phyloP scores from a whole-genome alignment of 495 filamentous ascomycete genomes.

The Achaetomiella virescens region DNA sequence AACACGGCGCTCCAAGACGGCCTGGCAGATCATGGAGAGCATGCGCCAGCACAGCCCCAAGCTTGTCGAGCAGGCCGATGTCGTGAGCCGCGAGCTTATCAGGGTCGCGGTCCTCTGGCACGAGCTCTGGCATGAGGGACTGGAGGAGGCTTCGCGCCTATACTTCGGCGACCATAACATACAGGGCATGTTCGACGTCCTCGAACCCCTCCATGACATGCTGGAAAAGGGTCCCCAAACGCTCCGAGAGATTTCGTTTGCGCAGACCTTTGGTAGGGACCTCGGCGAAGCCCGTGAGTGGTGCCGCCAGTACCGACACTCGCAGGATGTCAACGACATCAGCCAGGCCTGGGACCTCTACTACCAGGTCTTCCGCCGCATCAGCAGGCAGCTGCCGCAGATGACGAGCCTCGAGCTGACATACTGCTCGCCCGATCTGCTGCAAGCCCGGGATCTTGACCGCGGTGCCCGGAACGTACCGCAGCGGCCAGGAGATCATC shows the following conservation, averaged over 20 bases:
- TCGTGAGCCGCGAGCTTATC: slow-evolving; percentile 91
- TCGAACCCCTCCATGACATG: slow-evolving; percentile 85
- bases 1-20: slow-evolving; percentile 73
- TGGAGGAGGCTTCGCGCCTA: slow-evolving; percentile 90
- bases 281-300: slow-evolving; percentile 90
- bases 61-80: slow-evolving; percentile 89
- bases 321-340: slow-evolving; percentile 83
- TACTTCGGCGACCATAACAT: slow-evolving; percentile 94
- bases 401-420: slow-evolving; percentile 87
- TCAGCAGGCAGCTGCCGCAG: slow-evolving; percentile 87
- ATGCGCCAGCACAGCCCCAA: slow-evolving; percentile 94
- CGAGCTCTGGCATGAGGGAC: slow-evolving; percentile 97
- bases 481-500: slow-evolving; percentile 77
- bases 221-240: slow-evolving; percentile 87
- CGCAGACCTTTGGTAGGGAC: slow-evolving; percentile 95
- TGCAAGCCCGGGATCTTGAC: slow-evolving; percentile 74
- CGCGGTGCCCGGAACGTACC: slow-evolving; percentile 91
- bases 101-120: slow-evolving; percentile 96
- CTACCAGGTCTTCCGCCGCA: slow-evolving; percentile 93
- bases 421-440: slow-evolving; percentile 90
- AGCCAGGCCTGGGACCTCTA: slow-evolving; percentile 99
- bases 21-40: slow-evolving; percentile 89
- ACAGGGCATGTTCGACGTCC: slow-evolving; percentile 89
- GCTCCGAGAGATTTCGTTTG: slow-evolving; percentile 89
- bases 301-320: slow-evolving; percentile 83